Evolutionary conservation across 345 rosid genomes (phyloP).

Genomic region (Syzygium aromaticum): DNA sequence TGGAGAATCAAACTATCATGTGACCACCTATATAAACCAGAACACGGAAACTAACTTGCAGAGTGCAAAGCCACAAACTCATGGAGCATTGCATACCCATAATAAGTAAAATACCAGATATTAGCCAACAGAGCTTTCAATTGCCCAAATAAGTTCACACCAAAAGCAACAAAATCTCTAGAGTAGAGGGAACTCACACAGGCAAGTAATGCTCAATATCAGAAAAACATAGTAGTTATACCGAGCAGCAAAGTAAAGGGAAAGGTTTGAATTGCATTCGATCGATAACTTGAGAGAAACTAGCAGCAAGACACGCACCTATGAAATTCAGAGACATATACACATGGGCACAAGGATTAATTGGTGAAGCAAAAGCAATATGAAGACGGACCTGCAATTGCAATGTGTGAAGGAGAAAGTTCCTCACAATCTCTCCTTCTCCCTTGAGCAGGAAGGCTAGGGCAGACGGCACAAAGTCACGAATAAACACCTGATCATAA

Average conservation of each 20-base stretch:
- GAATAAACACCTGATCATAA: conserved; percentile 94
- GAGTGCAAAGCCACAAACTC: neutral
- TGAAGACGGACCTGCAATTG: conserved; percentile 67
- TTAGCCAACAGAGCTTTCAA: neutral
- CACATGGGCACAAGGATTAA: neutral
- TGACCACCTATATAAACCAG: neutral
- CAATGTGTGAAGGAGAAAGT: conserved; percentile 86
- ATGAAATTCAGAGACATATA: neutral
- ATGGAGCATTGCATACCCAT: neutral
- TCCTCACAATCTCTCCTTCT: conserved; percentile 86
- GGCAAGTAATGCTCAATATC: neutral
- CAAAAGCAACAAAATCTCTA: neutral
- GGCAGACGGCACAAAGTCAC: conserved; percentile 93
- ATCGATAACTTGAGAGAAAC: neutral
- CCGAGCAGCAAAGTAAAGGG: neutral
- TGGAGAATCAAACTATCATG: neutral
- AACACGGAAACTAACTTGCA: neutral
- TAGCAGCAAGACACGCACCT: neutral
- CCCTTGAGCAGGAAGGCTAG: conserved; percentile 92
- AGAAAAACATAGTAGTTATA: neutral
- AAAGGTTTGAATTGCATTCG: neutral
- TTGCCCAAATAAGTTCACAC: neutral
- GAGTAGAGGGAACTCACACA: neutral
- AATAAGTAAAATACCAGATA: neutral
- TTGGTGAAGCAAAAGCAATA: neutral